Base-by-base conservation (phyloP, 78 protist genomes). In the Abeoforma whisleri region DNA sequence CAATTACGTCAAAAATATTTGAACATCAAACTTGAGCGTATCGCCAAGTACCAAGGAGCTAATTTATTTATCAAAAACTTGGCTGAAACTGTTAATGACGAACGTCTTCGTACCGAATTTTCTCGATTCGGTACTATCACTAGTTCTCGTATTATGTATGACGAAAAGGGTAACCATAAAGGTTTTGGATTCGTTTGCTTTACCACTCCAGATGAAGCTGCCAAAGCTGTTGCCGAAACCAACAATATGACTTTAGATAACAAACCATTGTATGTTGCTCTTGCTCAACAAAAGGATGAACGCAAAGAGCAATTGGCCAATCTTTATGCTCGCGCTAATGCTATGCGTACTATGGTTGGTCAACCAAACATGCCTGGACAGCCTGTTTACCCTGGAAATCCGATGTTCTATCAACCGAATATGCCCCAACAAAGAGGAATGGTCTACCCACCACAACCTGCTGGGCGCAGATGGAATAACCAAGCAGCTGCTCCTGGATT, bases 121-220 rank as follows among this genome's bases (percentile, higher is more conserved):
- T 75, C 68, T 30, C 88, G 22, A 30, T 96, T 88, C 81, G 99
- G 99, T n/a, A 88, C 94, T 84, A 93, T 97, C 89, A 91, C 96
- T 75, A 86, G 94, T 0, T 89, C 93, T 70, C 85, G 87, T 84
- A 93, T 97, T 68, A 96, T 95, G 98, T 25, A n/a, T 37, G 98
- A 96, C 90, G 94, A 90, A 32, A 86, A 87, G 77, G 83, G 79
- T 80, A 70, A 80, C 68, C 79, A 91, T 31, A 88, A 86, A 84
- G 97, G 99, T 62, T 97, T 97, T 87, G 99, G 99, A 57, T 97
- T 96, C 76, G 98, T 97, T 33, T 95, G 98, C 82, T 96, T 96
- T 93, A n/a, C 76, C 23, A 8, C 87, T n/a, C 81, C 93, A 12
- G 98, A 96, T 62, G 98, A 94, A 84, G 98, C 99, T 23, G 74